A percentile compares a stretch with the other conserved stretches of the same genome.
These are phyloP conservation scores for Aureobasidium zeae DNA, from an alignment of 2,329 filamentous ascomycete genomes.

Conservation along the genomic window DNA sequence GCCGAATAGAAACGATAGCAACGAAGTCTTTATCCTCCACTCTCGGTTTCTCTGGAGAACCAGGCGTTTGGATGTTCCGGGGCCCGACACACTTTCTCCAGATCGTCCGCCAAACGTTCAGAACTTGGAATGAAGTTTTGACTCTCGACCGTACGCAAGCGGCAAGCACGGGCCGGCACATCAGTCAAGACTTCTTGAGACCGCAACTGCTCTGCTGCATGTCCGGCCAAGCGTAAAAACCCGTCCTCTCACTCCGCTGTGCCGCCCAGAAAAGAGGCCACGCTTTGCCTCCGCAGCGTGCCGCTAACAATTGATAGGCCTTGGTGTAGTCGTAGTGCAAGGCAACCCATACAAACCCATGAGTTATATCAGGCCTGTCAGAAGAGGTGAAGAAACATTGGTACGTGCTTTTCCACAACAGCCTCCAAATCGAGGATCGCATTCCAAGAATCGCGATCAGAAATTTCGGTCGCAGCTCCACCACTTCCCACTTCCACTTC, in stretches of 20 bases:
- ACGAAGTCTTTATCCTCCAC: conserved; percentile 2
- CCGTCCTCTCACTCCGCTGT: conserved; percentile 1
- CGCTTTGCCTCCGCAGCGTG: conserved; percentile 3
- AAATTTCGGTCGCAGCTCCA: conserved; percentile 7
- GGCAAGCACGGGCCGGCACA: conserved; percentile 15
- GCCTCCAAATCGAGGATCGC: conserved; percentile 1
- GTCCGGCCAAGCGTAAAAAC: conserved; percentile 5
- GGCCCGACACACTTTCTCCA: conserved; percentile 12
- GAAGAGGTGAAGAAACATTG: not conserved
- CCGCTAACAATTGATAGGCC: not conserved
- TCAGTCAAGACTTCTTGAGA: conserved; percentile 4
- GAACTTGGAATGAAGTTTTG: conserved; percentile 2
- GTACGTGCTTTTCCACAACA: not conserved
- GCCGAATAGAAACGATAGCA: not conserved
- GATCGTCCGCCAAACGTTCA: conserved; percentile 13
- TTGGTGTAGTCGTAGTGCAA: not conserved
- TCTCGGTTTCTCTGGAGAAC: conserved; percentile 9
- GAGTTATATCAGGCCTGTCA: not conserved
- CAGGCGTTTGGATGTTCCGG: conserved; percentile 11
- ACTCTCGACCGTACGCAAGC: conserved; percentile 13
- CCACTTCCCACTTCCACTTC: not conserved
- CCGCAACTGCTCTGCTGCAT: not conserved
- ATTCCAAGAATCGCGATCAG: not conserved
- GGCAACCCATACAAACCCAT: not conserved
- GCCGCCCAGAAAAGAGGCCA: not conserved